These are phyloP conservation scores for Tulasnella calospora DNA, from an alignment of 768 basidiomycete genomes.

Conservation along the genomic window DNA sequence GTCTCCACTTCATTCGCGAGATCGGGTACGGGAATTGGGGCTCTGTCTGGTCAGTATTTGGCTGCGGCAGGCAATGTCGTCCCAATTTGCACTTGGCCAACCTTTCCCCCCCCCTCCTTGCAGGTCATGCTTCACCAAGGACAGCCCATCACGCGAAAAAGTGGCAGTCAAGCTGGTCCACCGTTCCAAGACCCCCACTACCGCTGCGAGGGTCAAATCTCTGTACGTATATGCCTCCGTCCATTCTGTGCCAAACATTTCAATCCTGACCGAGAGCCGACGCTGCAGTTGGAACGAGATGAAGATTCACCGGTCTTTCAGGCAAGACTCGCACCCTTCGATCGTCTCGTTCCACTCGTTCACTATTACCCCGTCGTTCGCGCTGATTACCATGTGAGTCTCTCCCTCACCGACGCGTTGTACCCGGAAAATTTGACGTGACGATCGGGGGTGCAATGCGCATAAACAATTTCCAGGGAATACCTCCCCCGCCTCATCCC, in stretches of 20 bases:
- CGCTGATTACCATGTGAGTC: slow-evolving; percentile 83
- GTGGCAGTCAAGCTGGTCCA: slow-evolving; percentile 94
- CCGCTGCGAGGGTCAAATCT: slow-evolving; percentile 82
- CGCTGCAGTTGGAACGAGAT: slow-evolving; percentile 88
- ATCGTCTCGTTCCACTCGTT: slow-evolving; percentile 92
- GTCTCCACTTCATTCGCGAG: slow-evolving; percentile 26
- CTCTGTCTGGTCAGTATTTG: slow-evolving; percentile 60
- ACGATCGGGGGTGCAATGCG: slow-evolving; percentile 9
- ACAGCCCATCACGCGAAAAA: slow-evolving; percentile 43
- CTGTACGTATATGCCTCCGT: slow-evolving; percentile 53
- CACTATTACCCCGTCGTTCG: slow-evolving; percentile 86
- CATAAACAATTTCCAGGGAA: slow-evolving; percentile 50
- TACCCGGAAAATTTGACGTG: not conserved
- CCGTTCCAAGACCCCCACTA: slow-evolving; percentile 68
- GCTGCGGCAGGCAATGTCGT: not conserved
- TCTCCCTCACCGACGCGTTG: not conserved
- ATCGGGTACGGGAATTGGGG: slow-evolving; percentile 94
- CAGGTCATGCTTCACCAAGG: slow-evolving; percentile 43
- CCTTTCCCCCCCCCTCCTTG: slow-evolving; percentile 48
- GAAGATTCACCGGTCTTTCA: slow-evolving; percentile 86
- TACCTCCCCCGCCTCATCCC: slow-evolving; percentile 82
- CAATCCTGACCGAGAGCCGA: slow-evolving; percentile 6
- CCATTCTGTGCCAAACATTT: not conserved
- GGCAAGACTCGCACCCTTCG: slow-evolving; percentile 80
- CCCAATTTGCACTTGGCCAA: not conserved